phyloP scores from a whole-genome alignment of 805 yeast species.

The Kodamaea restingae region DNA sequence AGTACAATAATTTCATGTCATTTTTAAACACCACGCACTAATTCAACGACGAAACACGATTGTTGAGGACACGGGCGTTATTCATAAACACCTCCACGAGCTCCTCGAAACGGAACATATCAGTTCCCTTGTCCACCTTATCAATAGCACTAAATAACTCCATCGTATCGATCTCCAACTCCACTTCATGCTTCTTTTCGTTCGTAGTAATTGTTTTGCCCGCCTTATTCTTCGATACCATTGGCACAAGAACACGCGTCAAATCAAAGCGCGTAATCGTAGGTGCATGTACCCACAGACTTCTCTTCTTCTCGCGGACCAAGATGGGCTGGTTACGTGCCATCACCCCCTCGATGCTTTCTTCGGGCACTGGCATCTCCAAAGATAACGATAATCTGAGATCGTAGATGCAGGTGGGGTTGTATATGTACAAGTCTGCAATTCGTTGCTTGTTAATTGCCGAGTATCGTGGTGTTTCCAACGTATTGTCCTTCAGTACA shows the following conservation, averaged over 20 bases:
- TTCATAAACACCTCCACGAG: constrained; percentile 55
- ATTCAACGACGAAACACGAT: constrained; percentile 36
- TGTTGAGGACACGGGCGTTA: constrained; percentile 49
- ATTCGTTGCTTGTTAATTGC: constrained; percentile 71
- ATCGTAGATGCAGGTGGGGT: constrained; percentile 78
- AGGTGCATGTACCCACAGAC: constrained; percentile 66
- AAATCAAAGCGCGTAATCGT: constrained; percentile 72
- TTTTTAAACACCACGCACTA: background rate
- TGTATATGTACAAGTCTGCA: constrained; percentile 65
- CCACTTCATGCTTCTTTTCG: constrained; percentile 36
- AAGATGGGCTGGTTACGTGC: constrained; percentile 50
- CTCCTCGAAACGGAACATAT: constrained; percentile 56
- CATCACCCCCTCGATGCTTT: constrained; percentile 49
- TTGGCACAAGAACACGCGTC: constrained; percentile 51
- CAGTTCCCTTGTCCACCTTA: constrained; percentile 37
- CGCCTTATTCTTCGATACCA: constrained; percentile 31
- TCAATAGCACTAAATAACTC: constrained; percentile 42
- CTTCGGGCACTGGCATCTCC: constrained; percentile 68
- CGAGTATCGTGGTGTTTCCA: constrained; percentile 63
- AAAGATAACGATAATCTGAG: constrained; percentile 68
- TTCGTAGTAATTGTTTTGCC: constrained; percentile 36
- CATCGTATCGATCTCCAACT: constrained; percentile 36
- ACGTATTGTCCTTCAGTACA: constrained; percentile 56
- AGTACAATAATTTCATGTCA: constrained; percentile 20
- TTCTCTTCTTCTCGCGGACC: constrained; percentile 68